Evolutionary conservation across 2,329 filamentous ascomycete genomes (phyloP), one percentile per base, ranked within the genome.

Genomic region (Penicillium sp.): DNA sequence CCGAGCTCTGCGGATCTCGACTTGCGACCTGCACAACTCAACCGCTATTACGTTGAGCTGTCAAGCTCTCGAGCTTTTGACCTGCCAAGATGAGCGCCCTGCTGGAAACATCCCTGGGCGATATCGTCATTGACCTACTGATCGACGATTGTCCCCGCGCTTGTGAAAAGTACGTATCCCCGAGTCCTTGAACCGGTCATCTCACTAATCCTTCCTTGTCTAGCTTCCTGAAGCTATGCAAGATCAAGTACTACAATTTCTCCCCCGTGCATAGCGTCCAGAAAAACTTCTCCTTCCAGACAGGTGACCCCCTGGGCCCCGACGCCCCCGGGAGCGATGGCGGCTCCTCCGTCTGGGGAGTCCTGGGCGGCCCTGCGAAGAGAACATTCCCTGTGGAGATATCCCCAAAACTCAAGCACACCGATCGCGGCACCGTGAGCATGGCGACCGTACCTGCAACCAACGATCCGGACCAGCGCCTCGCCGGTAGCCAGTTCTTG

Each of bases 201-300:
- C 26, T 10, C 26, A 74, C 75, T 77, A 74, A 82, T 75, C 75
- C 62, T 56, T 69, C 63, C 62, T 59, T 59, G 28, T 60, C 54
- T 27, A 94, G 89, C 78, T 97, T 98, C 69, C 76, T 98, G 47
- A 97, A 98, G 78, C 87, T 98, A 60, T 96, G 93, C 81, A 97
- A 97, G 74, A 77, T 89, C 71, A 98, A 96, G 75, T 98, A 97
- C 74, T 98, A 96, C 82, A 97, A 97, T 75, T 97, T 94, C 69
- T 84, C 89, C 5, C 93, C 91, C 22, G 75, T 97, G 44, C 88
- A 96, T 73, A 89, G 85, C 57, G 81, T 98, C 29, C 93, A 96
- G 66, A 93, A 91, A 68, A 84, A 89, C 70, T 97, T 96, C 71
- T 95, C 90, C 51, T 95, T 95, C 71, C 91, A 97, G 70, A 94